Base-by-base conservation (phyloP, 805 yeast species). In the Candida nonsorbophila region DNA sequence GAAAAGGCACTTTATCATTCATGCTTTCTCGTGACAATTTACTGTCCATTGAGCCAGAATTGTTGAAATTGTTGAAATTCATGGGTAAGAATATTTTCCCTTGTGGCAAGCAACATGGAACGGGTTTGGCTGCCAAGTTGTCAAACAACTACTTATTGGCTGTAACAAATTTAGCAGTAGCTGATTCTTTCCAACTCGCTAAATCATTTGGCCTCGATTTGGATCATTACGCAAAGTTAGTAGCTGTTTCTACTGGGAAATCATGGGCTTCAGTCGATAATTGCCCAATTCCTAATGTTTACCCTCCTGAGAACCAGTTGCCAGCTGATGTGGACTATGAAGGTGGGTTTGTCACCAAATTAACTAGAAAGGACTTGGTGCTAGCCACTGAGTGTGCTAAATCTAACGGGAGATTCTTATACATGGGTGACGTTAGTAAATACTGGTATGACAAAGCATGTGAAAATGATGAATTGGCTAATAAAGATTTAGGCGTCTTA, bases 191-290 rank as follows among this genome's bases (percentile, higher is more conserved):
- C 55, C 73, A 67, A 34, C 53, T 72, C 35, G 78, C 78, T 14
- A 56, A 57, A 32, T 52, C 69, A 9, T 62, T 69, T 33, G 72
- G 73, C 5, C 60, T 72, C 32, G 62, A 72, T 44, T 50, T 69
- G 45, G 46, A 61, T 23, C 50, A 55, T 32, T 70, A 69, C 42
- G 69, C 74, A 16, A 63, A 68, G 27, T 55, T 72, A 32, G 72
- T 72, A 11, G 51, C 73, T 18, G 71, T 67, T 3, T 68, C 75
- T 8, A 64, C 76, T 5, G 78, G 77, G 11, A 62, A 69, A 41
- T 54, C 70, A 3, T 72, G 78, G 78, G 72, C 76, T 9, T 55
- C 72, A 3, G 72, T 65, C 17, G 74, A 68, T 43, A 72, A 72
- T 47, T 69, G 72, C 43, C 77, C 77, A 2, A 72, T 72, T 22